A percentile compares a stretch with the other conserved stretches of the same genome.
These are phyloP conservation scores for Paramecium caudatum DNA, from an alignment of 73 alveolate species.

Conservation along the genomic window DNA sequence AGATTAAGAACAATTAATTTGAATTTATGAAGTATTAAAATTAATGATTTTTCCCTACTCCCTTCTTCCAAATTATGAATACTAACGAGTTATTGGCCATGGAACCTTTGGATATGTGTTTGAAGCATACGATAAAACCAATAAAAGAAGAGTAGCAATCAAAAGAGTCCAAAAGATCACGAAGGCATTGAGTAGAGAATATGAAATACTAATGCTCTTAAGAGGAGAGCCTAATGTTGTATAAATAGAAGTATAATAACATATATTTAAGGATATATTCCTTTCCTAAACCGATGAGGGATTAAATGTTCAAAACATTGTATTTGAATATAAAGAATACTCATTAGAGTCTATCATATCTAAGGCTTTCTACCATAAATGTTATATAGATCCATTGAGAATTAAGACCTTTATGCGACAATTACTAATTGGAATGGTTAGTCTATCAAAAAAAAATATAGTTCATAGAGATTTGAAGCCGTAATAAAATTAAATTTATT, in stretches of 20 bases:
- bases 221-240: slow-evolving; percentile 87
- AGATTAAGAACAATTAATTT: neutral
- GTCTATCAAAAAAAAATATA: slow-evolving; percentile 70
- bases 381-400: slow-evolving; percentile 62
- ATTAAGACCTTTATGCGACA: slow-evolving; percentile 76
- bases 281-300: slow-evolving; percentile 91
- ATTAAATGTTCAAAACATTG: slow-evolving; percentile 90
- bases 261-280: slow-evolving; percentile 78
- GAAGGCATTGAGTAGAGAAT: slow-evolving; percentile 90
- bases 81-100: slow-evolving; percentile 81
- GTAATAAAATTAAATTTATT: slow-evolving; percentile 75
- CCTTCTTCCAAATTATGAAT: slow-evolving; percentile 81
- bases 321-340: slow-evolving; percentile 89
- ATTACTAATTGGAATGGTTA: slow-evolving; percentile 74
- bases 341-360: slow-evolving; percentile 86
- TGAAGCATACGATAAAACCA: slow-evolving; percentile 89
- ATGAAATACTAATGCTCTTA: slow-evolving; percentile 85
- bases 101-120: slow-evolving; percentile 93
- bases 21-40: slow-evolving; percentile 11
- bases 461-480: slow-evolving; percentile 87
- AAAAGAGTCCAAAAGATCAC: slow-evolving; percentile 93
- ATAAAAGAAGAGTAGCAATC: slow-evolving; percentile 87
- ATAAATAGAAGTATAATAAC: slow-evolving; percentile 81
- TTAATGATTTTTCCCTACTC: slow-evolving; percentile 25
- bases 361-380: slow-evolving; percentile 20